Evolutionary conservation across 2,329 filamentous ascomycete species (phyloP).

Genomic region (Fusarium pseudoanthophilum): DNA sequence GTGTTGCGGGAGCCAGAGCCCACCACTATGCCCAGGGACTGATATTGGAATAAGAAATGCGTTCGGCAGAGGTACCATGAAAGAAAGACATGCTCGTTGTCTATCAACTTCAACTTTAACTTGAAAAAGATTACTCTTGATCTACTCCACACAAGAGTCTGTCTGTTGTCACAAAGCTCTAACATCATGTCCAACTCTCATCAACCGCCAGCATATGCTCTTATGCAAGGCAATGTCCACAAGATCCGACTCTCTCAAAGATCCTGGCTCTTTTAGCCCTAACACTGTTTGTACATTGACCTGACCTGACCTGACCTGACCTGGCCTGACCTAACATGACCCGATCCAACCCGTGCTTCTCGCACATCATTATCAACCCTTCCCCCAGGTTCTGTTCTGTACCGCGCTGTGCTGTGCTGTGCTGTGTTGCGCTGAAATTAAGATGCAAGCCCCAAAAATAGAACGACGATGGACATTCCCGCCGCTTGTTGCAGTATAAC

Average conservation of each 20-base stretch:
- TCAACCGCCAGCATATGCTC: conserved; percentile 9
- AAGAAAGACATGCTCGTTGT: conserved; percentile 4
- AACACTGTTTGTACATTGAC: conserved; percentile 16
- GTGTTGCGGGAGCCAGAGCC: conserved; percentile 3
- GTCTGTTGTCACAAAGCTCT: conserved; percentile 11
- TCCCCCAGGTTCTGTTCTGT: background rate
- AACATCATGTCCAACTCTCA: conserved; percentile 26
- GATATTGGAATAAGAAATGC: background rate
- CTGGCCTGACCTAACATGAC: background rate
- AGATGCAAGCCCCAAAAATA: conserved; percentile 33
- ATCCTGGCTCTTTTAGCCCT: conserved; percentile 1
- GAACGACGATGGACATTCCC: conserved; percentile 15
- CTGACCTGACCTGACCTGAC: background rate
- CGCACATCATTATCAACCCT: conserved; percentile 18
- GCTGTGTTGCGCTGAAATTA: conserved; percentile 27
- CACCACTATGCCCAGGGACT: no score
- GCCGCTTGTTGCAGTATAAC: conserved; percentile 37
- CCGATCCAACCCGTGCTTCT: conserved; percentile 7
- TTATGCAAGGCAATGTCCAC: conserved; percentile 9
- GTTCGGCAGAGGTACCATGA: background rate
- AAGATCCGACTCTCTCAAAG: conserved; percentile 16
- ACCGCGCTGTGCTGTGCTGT: background rate
- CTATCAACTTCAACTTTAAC: conserved; percentile 12
- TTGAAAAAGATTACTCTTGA: conserved; percentile 16
- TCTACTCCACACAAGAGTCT: conserved; percentile 30